Evolutionary conservation across 768 basidiomycete species (phyloP).

Genomic region (Nidularia pulvinata): DNA sequence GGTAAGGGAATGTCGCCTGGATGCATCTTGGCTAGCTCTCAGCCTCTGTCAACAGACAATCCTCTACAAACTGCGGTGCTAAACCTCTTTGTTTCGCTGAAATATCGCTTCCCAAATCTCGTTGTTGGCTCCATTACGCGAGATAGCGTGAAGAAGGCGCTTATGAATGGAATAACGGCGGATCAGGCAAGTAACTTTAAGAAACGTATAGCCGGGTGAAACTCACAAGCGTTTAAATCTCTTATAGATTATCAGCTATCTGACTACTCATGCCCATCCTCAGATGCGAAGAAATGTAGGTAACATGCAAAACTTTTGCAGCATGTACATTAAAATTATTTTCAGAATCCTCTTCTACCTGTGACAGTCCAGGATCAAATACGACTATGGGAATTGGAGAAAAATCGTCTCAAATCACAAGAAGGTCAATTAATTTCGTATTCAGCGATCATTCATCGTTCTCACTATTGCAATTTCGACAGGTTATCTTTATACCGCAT

Average conservation of each 20-base stretch:
- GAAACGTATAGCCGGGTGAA: background rate
- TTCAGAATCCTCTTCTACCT: constrained; percentile 87
- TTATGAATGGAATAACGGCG: constrained; percentile 94
- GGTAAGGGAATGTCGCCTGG: constrained; percentile 43
- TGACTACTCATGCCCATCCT: constrained; percentile 93
- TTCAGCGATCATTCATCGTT: constrained; percentile 8
- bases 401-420: constrained; percentile 84
- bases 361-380: constrained; percentile 99
- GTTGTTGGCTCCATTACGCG: constrained; percentile 96
- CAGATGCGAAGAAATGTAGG: constrained; percentile 94
- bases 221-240: constrained; percentile 5
- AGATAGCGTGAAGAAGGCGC: constrained; percentile 93
- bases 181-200: constrained; percentile 68
- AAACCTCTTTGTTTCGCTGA: constrained; percentile 90
- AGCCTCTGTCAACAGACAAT: constrained; percentile 59
- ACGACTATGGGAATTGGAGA: constrained; percentile 95
- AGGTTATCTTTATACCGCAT: constrained; percentile 90
- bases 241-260: constrained; percentile 89
- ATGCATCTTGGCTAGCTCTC: constrained; percentile 13
- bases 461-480: constrained; percentile 15
- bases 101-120: constrained; percentile 94
- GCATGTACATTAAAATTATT: background rate
- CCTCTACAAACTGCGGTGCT: constrained; percentile 95
- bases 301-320: background rate
- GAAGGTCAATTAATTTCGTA: constrained; percentile 59